phyloP scores from a whole-genome alignment of 163 green algal genomes.

The Prototheca cutis region DNA sequence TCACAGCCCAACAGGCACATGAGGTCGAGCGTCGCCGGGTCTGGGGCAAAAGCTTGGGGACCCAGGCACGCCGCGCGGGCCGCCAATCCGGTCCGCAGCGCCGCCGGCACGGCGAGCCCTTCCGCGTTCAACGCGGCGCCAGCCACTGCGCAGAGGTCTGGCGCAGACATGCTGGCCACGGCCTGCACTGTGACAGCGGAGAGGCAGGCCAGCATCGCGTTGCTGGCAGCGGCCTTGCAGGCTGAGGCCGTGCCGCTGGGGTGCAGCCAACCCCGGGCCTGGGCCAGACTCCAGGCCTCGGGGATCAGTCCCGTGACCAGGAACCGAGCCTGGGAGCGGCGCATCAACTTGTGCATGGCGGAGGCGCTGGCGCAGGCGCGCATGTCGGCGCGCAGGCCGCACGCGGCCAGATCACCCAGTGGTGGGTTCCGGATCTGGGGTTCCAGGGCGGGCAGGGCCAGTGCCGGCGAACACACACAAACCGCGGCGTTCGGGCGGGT shows the following conservation, averaged over 20 bases:
- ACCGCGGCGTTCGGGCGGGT: too few relatives aligned
- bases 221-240: too few relatives aligned
- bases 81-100: not conserved
- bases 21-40: not conserved
- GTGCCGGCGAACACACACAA: too few relatives aligned
- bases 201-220: too few relatives aligned
- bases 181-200: too few relatives aligned
- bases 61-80: not conserved
- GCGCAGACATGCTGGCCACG: too few relatives aligned
- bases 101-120: too few relatives aligned
- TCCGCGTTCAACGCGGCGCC: too few relatives aligned
- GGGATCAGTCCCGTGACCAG: not conserved
- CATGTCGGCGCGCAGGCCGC: not conserved
- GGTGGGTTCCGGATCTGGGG: too few relatives aligned
- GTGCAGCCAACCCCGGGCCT: not conserved
- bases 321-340: not conserved
- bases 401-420: too few relatives aligned
- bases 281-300: not conserved
- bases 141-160: too few relatives aligned
- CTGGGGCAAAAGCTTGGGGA: not conserved
- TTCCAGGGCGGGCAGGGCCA: too few relatives aligned
- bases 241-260: not conserved
- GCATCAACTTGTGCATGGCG: slow-evolving; percentile 8
- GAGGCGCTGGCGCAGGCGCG: not conserved
- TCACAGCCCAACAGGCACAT: not conserved